Conservation (phyloP, 202 grass and related monocot species). For the Digitaria exilis region DNA sequence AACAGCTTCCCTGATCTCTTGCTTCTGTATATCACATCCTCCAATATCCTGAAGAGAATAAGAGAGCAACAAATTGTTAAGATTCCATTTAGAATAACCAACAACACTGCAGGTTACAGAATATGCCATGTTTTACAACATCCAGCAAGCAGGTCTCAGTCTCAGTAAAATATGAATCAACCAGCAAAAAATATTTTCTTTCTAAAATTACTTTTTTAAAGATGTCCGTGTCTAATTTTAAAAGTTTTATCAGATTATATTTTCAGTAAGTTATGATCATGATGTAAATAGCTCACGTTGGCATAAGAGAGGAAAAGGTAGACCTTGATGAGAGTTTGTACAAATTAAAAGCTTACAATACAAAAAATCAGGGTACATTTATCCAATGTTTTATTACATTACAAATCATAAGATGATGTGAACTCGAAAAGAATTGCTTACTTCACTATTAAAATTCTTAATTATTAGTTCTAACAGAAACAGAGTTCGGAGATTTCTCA, state of each 20-base stretch:
- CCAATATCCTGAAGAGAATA: conserved; percentile 74
- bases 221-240: background rate
- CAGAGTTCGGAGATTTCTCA: background rate
- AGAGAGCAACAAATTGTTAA: conserved; percentile 22
- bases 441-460: background rate
- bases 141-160: background rate
- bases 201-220: background rate
- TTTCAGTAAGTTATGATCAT: background rate
- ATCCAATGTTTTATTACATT: background rate
- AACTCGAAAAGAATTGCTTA: background rate
- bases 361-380: background rate
- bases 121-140: background rate
- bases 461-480: background rate
- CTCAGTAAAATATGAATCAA: background rate
- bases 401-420: background rate
- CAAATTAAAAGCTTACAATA: background rate
- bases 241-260: background rate
- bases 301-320: background rate
- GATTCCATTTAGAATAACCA: background rate
- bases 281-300: background rate
- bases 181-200: background rate
- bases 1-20: conserved; percentile 93
- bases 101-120: background rate
- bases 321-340: background rate
- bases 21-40: conserved; percentile 93